Conservation (phyloP, 1,284 basidiomycete species). For the Trichosporon sp. region DNA sequence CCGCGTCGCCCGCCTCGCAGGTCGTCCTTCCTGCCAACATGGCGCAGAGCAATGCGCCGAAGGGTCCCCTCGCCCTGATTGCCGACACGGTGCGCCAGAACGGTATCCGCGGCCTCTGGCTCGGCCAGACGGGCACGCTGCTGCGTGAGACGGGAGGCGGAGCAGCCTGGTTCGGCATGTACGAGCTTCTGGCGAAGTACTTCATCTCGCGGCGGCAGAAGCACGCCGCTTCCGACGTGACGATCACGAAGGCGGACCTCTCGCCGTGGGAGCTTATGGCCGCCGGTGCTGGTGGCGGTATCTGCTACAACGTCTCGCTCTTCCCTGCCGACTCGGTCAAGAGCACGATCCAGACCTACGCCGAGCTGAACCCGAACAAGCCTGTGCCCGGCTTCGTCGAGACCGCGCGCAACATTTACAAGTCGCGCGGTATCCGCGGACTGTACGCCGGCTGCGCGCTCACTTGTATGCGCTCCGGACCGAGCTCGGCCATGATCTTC, state of each 20-base stretch:
- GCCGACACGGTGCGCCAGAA: conserved; percentile 65
- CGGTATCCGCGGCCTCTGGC: conserved; percentile 80
- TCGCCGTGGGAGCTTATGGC: conserved; percentile 78
- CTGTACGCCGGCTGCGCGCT: conserved; percentile 96
- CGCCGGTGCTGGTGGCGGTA: conserved; percentile 83
- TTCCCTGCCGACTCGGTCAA: conserved; percentile 96
- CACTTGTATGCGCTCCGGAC: conserved; percentile 82
- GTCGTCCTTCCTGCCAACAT: conserved; percentile 29
- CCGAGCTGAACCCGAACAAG: conserved; percentile 71
- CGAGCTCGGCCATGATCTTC: conserved; percentile 89
- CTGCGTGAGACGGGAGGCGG: conserved; percentile 85
- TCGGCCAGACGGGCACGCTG: conserved; percentile 81
- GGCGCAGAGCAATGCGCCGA: conserved; percentile 46
- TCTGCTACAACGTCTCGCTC: conserved; percentile 75
- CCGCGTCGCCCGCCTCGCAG: conserved; percentile 39
- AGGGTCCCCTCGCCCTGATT: conserved; percentile 73
- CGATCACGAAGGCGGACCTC: conserved; percentile 62
- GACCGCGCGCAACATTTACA: conserved; percentile 75
- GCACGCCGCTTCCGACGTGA: conserved; percentile 28
- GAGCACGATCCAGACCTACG: conserved; percentile 90
- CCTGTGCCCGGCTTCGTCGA: conserved; percentile 65
- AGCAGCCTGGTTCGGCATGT: conserved; percentile 83
- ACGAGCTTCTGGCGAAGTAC: conserved; percentile 69
- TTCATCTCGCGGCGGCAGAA: conserved; percentile 61
- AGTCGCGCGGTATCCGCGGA: conserved; percentile 74